Evolutionary conservation across 495 filamentous ascomycete genomes (phyloP).

Genomic region (Penicillium macrosclerotiorum): DNA sequence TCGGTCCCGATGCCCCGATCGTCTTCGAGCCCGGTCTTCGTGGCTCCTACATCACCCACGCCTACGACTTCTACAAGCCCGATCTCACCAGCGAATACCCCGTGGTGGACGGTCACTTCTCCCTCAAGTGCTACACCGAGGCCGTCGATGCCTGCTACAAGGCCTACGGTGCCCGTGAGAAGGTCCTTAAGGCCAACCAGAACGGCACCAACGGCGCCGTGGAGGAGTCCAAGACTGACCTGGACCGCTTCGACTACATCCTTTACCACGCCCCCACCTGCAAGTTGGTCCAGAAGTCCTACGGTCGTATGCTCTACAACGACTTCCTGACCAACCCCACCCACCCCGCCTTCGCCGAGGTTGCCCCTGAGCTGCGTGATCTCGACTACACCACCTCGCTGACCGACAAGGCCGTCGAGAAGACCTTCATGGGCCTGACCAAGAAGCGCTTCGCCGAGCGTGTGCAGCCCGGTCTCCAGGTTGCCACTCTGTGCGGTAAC

Average conservation of each 20-base stretch:
- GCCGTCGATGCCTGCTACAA: slow-evolving; percentile 96
- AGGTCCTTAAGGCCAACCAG: slow-evolving; percentile 58
- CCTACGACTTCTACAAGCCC: slow-evolving; percentile 99
- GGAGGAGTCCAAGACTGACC: slow-evolving; percentile 57
- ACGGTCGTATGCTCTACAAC: slow-evolving; percentile 93
- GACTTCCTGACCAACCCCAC: slow-evolving; percentile 82
- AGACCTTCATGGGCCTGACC: slow-evolving; percentile 90
- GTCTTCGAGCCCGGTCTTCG: slow-evolving; percentile 89
- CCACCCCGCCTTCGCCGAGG: slow-evolving; percentile 75
- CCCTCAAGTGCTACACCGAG: slow-evolving; percentile 91
- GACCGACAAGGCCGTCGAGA: slow-evolving; percentile 91
- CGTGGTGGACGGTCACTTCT: slow-evolving; percentile 94
- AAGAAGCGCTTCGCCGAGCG: slow-evolving; percentile 95
- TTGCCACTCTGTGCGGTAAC: slow-evolving; percentile 94
- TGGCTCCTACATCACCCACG: slow-evolving; percentile 89
- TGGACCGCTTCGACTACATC: slow-evolving; percentile 96
- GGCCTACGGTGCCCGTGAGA: slow-evolving; percentile 85
- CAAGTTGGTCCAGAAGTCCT: slow-evolving; percentile 96
- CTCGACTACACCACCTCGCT: slow-evolving; percentile 83
- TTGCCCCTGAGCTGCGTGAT: slow-evolving; percentile 80
- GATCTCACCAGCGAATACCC: slow-evolving; percentile 98
- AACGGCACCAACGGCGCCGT: slow-evolving; percentile 62
- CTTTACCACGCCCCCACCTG: slow-evolving; percentile 95
- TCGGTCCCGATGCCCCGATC: slow-evolving; percentile 90
- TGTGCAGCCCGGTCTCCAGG: slow-evolving; percentile 78